Evolutionary conservation across 257 asterid species (phyloP), one percentile per base, ranked within the genome.

Genomic region (Datura wrightii): DNA sequence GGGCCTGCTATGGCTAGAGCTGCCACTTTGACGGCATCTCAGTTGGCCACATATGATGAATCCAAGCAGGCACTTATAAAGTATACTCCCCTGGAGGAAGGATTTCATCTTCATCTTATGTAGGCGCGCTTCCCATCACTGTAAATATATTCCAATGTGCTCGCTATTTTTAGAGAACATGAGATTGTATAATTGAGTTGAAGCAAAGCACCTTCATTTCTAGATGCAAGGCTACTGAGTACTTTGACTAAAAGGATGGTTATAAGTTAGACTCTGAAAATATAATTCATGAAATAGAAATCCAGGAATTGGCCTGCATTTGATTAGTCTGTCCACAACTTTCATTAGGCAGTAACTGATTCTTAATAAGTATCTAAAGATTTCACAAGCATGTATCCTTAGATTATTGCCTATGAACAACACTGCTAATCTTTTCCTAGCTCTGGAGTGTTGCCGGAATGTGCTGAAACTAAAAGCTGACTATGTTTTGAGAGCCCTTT

Each of bases 1-100:
- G 98, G 95, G n/a, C 98, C 99, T 83, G 99, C 99, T 84, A 93
- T 92, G 93, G 86, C 90, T 79, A 90, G 99, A 89, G 99, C 99
- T 88, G 92, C 97, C 80, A 91, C 96, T 67, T 89, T 96, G 91
- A 96, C 99, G 80, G 97, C 98, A 55, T 93, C 99, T 58, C 99
- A 93, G 89, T 89, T 96, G 83, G 97, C 93, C 63, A 93, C 98
- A 15, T 96, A 94, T 59, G 99, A 96, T 83, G 97, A 96, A 90
- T 92, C 98, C 86, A 96, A 96, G 91, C 96, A 96, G 98, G 90
- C 88, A 60, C 87, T 96, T 86, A 87, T 41, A 79, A 94, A 87
- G 87, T 91, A 94, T 94, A 92, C 98, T 86, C 91, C 95, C 85
- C 97, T 96, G 69, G 92, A 90, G 85, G 99, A 96, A 93, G 99